A percentile compares a stretch with the other conserved stretches of the same genome.
These are phyloP conservation scores for Peniophora sp. DNA, from an alignment of 1,284 basidiomycete species.

Conservation along the genomic window DNA sequence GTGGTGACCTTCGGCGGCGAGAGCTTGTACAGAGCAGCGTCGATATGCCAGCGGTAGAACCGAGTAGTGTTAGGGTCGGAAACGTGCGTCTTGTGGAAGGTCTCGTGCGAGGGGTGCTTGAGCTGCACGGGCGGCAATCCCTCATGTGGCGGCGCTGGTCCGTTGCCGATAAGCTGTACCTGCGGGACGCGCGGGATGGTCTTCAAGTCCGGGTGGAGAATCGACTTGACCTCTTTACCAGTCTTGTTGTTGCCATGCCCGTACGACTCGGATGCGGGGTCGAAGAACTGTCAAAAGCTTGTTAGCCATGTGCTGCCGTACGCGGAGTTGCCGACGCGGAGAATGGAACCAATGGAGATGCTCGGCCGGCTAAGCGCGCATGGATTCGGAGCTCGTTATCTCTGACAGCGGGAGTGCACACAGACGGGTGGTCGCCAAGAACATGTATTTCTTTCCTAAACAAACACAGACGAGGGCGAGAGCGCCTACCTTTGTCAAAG, in stretches of 20 bases:
- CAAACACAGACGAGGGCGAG: background rate
- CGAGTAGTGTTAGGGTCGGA: constrained; percentile 63
- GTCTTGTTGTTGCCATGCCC: constrained; percentile 85
- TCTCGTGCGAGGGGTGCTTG: constrained; percentile 80
- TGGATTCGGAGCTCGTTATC: background rate
- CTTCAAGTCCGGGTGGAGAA: constrained; percentile 80
- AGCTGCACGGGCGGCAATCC: constrained; percentile 65
- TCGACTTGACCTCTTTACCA: constrained; percentile 50
- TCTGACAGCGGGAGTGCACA: background rate
- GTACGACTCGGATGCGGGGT: constrained; percentile 64
- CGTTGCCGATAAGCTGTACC: constrained; percentile 83
- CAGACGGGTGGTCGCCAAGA: background rate
- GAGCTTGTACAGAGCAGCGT: constrained; percentile 85
- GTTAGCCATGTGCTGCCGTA: background rate
- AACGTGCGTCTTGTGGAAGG: constrained; percentile 84
- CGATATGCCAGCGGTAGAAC: constrained; percentile 93
- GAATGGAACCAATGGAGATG: background rate
- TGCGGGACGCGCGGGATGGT: constrained; percentile 81
- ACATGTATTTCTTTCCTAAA: background rate
- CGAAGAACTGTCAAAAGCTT: constrained; percentile 48
- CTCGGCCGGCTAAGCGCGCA: background rate
- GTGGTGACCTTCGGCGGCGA: constrained; percentile 87
- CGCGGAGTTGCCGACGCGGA: background rate
- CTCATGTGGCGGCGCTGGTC: constrained; percentile 66
- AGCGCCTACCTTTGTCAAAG: constrained; percentile 64